Base-by-base conservation (phyloP, 305 asterid species). In the Solanum chacoense region DNA sequence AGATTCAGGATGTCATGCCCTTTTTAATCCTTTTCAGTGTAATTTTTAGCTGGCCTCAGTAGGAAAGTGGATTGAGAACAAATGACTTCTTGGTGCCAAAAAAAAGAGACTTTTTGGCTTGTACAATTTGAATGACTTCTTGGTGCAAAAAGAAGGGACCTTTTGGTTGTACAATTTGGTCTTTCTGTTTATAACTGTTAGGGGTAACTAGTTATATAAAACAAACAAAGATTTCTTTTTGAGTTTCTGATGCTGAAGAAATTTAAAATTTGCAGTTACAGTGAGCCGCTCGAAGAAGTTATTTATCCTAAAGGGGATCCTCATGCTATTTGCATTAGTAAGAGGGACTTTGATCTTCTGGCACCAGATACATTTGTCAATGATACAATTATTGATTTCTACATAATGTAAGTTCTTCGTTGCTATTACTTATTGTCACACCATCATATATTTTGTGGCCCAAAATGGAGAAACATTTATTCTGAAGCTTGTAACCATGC, bases 381-480 rank as follows among this genome's bases (percentile, higher is more conserved):
- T 86, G 99, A 97, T 91, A 97, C 99, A 65, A 93, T 97, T 87
- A 96, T 97, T 87, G 99, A 96, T 93, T 97, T 97, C 75, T 97
- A 97, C 87, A 95, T 96, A 89, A 95, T 93, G 99, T 97, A 94
- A 94, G 98, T 94, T 91, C 83, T 32, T 79, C 6, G 22, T 36
- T 77, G 26, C 84, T 40, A 31, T 72, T 78, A 37, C 63, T 55
- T 11, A 5, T 75, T 45, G 28, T 38, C 67, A 20, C 18, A 74
- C 26, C 89, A 84, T 85, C 79, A 38, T 81, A 72, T 91, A 63
- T 72, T 50, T 35, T 78, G 40, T 87, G 38, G 34, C 18, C 65
- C 18, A 32, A n/a, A 55, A 55, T 55, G n/a, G 29, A 83, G 86
- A 50, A 45, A 31, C 12, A 31, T 84, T 11, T 45, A 83, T 20